Conservation (phyloP, 768 basidiomycete species). For the Trametes sanguinea region DNA sequence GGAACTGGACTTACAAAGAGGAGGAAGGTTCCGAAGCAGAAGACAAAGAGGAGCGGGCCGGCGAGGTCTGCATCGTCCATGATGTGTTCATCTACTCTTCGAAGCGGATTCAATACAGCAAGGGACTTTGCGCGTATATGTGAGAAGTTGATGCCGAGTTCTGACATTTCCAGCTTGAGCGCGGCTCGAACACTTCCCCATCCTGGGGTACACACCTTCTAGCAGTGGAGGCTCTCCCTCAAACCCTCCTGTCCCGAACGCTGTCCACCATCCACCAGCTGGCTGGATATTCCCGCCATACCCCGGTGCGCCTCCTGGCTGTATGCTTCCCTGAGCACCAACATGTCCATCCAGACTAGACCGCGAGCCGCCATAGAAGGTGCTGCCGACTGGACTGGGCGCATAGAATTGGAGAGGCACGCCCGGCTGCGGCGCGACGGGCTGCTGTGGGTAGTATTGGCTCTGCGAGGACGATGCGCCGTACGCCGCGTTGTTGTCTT, state of each 20-base stretch:
- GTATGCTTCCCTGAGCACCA: constrained; percentile 53
- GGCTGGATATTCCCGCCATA: constrained; percentile 77
- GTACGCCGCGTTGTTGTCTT: constrained; percentile 63
- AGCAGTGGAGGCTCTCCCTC: constrained; percentile 96
- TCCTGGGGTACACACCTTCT: constrained; percentile 60
- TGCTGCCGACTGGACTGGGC: constrained; percentile 55
- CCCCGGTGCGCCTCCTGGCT: constrained; percentile 45
- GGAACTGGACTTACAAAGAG: constrained; percentile 68
- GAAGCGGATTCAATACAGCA: constrained; percentile 93
- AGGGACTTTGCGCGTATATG: constrained; percentile 94
- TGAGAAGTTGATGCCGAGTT: constrained; percentile 96
- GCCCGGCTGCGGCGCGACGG: constrained; percentile 46
- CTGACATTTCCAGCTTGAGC: constrained; percentile 42
- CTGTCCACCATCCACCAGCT: constrained; percentile 88
- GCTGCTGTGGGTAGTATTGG: constrained; percentile 49
- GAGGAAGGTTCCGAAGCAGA: constrained; percentile 91
- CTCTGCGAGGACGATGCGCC: constrained; percentile 59
- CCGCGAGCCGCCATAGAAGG: constrained; percentile 70
- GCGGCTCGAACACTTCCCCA: neutral
- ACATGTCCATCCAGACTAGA: constrained; percentile 78
- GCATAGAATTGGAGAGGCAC: constrained; percentile 79
- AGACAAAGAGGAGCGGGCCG: constrained; percentile 92
- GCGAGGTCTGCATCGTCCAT: constrained; percentile 99
- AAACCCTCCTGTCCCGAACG: constrained; percentile 92
- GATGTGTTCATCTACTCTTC: constrained; percentile 81